A percentile compares a stretch with the other conserved stretches of the same genome.
Conservation (phyloP, 1,139 yeast species). For the Yamadazyma friedrichii region DNA sequence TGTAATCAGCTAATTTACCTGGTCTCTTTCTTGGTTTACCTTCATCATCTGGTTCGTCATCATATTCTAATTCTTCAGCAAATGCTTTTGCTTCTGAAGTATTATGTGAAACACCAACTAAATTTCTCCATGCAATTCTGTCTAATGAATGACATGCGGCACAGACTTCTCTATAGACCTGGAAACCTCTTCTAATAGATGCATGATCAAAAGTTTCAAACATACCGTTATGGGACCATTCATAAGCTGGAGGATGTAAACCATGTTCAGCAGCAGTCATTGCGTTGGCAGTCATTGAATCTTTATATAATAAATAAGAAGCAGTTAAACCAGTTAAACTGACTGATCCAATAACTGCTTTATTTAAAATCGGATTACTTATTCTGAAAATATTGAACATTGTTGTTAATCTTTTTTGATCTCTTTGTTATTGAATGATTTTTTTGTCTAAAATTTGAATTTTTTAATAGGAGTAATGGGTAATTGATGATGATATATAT, state of each 20-base stretch:
- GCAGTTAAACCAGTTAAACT: conserved; percentile 71
- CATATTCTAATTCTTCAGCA: conserved; percentile 97
- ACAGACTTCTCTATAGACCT: conserved; percentile 98
- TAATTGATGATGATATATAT: conserved; percentile 4
- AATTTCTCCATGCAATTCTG: conserved; percentile 97
- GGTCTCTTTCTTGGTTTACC: conserved; percentile 98
- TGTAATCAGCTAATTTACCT: conserved; percentile 94
- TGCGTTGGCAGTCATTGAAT: conserved; percentile 83
- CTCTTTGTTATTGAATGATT: conserved; percentile 1
- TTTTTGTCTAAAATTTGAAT: conserved; percentile 5
- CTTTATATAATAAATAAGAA: conserved; percentile 74
- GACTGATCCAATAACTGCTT: conserved; percentile 60
- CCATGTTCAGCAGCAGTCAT: conserved; percentile 99
- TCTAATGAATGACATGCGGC: conserved; percentile 98
- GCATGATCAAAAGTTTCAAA: conserved; percentile 93
- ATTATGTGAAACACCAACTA: conserved; percentile 96
- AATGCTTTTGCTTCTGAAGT: conserved; percentile 86
- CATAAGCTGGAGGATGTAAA: conserved; percentile 88
- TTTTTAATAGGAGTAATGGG: conserved; percentile 5
- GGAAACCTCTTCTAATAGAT: conserved; percentile 98
- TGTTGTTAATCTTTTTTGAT: background rate
- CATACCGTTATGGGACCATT: conserved; percentile 95
- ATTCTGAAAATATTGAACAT: conserved; percentile 29
- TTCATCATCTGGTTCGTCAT: conserved; percentile 99
- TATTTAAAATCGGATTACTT: conserved; percentile 47